These are phyloP conservation scores for Vigna unguiculata DNA, from an alignment of 306 rosid genomes.

Conservation along the genomic window DNA sequence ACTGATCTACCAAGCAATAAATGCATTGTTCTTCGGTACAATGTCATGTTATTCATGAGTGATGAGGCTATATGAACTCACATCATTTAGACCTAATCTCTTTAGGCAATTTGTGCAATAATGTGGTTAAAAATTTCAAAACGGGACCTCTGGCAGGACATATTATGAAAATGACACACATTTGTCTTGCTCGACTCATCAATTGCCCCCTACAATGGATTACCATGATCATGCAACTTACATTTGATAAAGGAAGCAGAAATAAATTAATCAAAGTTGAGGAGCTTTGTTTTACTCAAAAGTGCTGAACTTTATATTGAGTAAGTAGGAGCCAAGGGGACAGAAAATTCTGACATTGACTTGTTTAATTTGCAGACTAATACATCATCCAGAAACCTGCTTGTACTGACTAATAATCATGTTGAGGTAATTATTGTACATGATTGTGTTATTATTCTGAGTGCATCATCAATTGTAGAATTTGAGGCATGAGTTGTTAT, in stretches of 20 bases:
- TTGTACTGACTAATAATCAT: conserved; percentile 2
- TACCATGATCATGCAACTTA: background rate
- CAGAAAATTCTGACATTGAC: conserved; percentile 1
- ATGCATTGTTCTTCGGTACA: conserved; percentile 5
- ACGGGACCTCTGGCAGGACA: conserved; percentile 9
- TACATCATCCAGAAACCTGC: background rate
- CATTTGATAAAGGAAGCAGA: background rate
- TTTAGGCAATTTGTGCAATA: background rate
- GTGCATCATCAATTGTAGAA: background rate
- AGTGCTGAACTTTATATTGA: background rate
- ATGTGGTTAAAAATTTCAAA: background rate
- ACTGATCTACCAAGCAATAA: conserved; percentile 15
- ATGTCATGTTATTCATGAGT: background rate
- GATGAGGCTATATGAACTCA: background rate
- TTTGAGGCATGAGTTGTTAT: background rate
- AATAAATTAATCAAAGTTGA: background rate
- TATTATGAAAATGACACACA: conserved; percentile 6
- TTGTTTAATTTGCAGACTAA: conserved; percentile 18
- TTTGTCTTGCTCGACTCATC: background rate
- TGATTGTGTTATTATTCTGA: conserved; percentile 5
- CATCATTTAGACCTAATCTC: conserved; percentile 3
- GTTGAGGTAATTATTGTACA: background rate
- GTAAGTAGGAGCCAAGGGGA: background rate
- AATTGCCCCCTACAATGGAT: background rate
- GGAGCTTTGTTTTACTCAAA: background rate